Evolutionary conservation across 768 basidiomycete genomes (phyloP).

Genomic region (Suillus subalutaceus): DNA sequence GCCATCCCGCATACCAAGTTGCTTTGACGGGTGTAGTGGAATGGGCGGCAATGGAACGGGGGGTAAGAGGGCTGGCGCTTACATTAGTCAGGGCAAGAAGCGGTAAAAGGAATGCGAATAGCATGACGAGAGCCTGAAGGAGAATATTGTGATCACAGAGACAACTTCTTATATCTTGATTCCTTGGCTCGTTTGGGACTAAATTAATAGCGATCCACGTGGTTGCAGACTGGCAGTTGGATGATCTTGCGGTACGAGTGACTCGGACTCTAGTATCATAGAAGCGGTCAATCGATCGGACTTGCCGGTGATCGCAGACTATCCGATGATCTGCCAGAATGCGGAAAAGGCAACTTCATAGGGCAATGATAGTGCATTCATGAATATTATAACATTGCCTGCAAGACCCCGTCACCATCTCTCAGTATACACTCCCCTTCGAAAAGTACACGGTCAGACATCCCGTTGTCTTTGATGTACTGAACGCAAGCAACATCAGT

Average conservation of each 20-base stretch:
- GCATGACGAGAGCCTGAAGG: not conserved
- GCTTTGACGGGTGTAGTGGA: slow-evolving; percentile 39
- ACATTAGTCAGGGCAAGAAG: slow-evolving; percentile 6
- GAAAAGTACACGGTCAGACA: slow-evolving; percentile 71
- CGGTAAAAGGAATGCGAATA: not conserved
- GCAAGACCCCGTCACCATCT: slow-evolving; percentile 63
- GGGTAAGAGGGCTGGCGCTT: not conserved
- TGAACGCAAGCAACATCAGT: slow-evolving; percentile 64
- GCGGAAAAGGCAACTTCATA: not conserved
- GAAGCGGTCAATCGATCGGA: no score
- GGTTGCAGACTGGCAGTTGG: not conserved
- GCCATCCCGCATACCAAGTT: slow-evolving; percentile 73
- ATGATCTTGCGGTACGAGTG: not conserved
- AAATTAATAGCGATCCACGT: not conserved
- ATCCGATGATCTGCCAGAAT: not conserved
- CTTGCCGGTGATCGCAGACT: not conserved
- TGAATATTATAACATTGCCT: slow-evolving; percentile 20
- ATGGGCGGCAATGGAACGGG: not conserved
- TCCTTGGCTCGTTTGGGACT: not conserved
- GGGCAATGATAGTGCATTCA: not conserved
- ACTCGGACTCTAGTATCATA: slow-evolving; percentile 13
- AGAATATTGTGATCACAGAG: no score
- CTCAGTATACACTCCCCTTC: slow-evolving; percentile 85
- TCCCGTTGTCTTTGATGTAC: slow-evolving; percentile 66
- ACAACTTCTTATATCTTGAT: not conserved